Evolutionary conservation across 192 early-diverging fungal genomes (phyloP), one percentile per base, ranked within the genome.

Genomic region (Podila epigama): DNA sequence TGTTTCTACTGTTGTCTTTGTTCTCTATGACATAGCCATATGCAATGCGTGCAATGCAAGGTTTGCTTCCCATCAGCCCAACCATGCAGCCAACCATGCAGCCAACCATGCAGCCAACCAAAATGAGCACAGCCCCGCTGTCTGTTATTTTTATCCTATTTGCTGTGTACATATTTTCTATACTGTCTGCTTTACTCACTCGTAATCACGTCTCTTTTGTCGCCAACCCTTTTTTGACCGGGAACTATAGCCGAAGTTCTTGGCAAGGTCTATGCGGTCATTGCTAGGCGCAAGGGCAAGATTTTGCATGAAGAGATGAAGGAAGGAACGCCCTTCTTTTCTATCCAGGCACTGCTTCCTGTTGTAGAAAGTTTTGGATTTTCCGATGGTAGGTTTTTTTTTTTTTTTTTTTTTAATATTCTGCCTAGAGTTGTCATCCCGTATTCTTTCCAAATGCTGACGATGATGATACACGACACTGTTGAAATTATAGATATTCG

Each of bases 301-400:
- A 94, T 99, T 50, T 63, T 97, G 18, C 92, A 93, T 3, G 98
- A 99, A 63, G 97, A 98, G 70, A 89, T 99, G 84, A 93, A 95
- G 77, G 98, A 99, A 65, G 98, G 97, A 41, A 99, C 98, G 4
- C 92, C 95, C 3, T 96, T 97, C 69, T 99, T 97, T 79, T 89
- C 90, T 40, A 94, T 99, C 75, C 86, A 88, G 63, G 88, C 95
- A 0, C 63, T 88, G 12, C 77, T 99, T 20, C 98, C 98, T 4
- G 96, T 99, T 16, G 88, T 99, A 29, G 98, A 99, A 77, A 94
- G 92, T 53, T 98, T 99, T 87, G 98, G 98, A n/a, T 98, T 99
- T 81, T 89, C 95, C 9, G 98, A 99, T 73, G 44, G 44, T 48
- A 48, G 1, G 44, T 92, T 88, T 92, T 72, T 63, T 36, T 57